Evolutionary conservation across 257 asterid genomes (phyloP).

Genomic region (Handroanthus guayacan): DNA sequence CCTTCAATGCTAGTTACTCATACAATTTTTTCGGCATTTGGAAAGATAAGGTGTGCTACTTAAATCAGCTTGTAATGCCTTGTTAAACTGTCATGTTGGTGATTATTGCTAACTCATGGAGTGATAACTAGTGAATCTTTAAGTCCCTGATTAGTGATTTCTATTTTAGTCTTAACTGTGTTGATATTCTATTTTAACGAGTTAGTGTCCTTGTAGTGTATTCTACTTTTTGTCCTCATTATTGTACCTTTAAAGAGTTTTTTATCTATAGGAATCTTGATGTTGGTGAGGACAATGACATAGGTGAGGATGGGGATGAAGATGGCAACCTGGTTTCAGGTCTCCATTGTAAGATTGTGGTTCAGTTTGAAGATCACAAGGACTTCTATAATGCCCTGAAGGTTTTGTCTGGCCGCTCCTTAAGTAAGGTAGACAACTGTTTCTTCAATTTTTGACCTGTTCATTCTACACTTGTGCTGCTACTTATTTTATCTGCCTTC

Average conservation of each 20-base stretch:
- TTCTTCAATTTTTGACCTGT: conserved; percentile 10
- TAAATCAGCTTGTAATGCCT: conserved; percentile 27
- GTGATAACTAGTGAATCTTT: background rate
- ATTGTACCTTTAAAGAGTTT: conserved; percentile 36
- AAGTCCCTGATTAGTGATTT: background rate
- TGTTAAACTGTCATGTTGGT: conserved; percentile 14
- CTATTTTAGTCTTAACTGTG: background rate
- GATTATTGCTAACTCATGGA: conserved; percentile 22
- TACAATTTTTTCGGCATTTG: conserved; percentile 82
- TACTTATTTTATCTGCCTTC: conserved; percentile 3
- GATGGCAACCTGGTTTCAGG: conserved; percentile 77
- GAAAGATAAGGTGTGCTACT: conserved; percentile 73
- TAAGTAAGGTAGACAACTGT: conserved; percentile 65
- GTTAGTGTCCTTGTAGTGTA: background rate
- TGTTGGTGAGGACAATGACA: conserved; percentile 86
- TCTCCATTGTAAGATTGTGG: conserved; percentile 86
- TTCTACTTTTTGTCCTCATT: conserved; percentile 9
- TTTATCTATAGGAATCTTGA: conserved; percentile 73
- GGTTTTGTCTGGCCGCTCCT: conserved; percentile 81
- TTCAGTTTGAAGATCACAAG: conserved; percentile 75
- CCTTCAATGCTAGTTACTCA: conserved; percentile 98
- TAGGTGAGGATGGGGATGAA: conserved; percentile 65
- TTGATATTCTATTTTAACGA: background rate
- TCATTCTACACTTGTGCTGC: background rate
- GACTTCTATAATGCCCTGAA: conserved; percentile 80